A percentile compares a stretch with the other conserved stretches of the same genome.
Evolutionary conservation across 1,139 yeast species (phyloP).

Genomic region (Diutina catenulata): DNA sequence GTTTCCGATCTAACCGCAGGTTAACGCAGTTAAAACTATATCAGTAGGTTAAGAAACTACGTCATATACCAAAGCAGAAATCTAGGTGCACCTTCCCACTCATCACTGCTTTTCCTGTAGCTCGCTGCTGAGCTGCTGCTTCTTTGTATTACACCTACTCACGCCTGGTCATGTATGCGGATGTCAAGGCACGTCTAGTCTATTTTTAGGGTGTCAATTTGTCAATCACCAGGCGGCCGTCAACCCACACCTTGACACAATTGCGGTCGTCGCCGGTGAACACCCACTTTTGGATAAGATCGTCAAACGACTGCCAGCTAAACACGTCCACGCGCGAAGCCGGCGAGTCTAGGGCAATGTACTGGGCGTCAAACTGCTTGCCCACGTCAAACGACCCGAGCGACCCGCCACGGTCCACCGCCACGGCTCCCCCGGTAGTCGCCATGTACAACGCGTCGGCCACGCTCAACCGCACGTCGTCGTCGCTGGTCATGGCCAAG

Average conservation of each 20-base stretch:
- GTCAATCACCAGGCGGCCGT: constrained; percentile 50
- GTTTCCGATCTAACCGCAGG: too few species aligned
- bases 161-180: too few species aligned
- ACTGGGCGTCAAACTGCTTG: constrained; percentile 75
- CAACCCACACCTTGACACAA: constrained; percentile 69
- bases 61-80: too few species aligned
- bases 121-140: too few species aligned
- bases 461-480: constrained; percentile 44
- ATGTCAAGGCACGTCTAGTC: too few species aligned
- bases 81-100: too few species aligned
- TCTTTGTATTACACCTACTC: too few species aligned
- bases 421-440: constrained; percentile 84
- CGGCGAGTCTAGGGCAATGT: constrained; percentile 44
- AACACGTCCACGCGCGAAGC: constrained; percentile 64
- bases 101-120: too few species aligned
- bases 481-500: constrained; percentile 47
- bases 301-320: constrained; percentile 47
- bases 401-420: constrained; percentile 43
- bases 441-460: constrained; percentile 71
- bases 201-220: constrained; percentile 13
- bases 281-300: constrained; percentile 80
- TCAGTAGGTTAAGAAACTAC: too few species aligned
- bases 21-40: too few species aligned
- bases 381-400: constrained; percentile 70
- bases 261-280: constrained; percentile 92